A percentile compares a stretch with the other conserved stretches of the same genome.
Evolutionary conservation across 306 rosid species (phyloP).

Genomic region (Prunus armeniaca): DNA sequence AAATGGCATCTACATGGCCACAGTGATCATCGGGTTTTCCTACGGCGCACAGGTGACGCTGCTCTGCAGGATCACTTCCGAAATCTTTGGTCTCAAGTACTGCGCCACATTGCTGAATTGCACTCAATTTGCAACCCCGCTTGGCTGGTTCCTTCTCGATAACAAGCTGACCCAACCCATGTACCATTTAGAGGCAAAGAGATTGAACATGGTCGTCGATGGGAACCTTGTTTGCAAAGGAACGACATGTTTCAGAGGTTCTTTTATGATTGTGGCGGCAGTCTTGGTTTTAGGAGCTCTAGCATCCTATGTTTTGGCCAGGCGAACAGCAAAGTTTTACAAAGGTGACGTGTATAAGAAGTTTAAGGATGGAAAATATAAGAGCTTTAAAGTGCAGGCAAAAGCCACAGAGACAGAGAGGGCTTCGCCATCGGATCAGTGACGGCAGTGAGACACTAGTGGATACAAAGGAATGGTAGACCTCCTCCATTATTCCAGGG

Average conservation of each 20-base stretch:
- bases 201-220: too few relatives aligned
- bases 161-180: conserved; percentile 3
- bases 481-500: too few relatives aligned
- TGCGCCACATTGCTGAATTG: conserved; percentile 16
- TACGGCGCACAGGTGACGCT: conserved; percentile 16
- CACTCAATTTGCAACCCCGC: conserved; percentile 12
- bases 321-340: conserved; percentile 19
- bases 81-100: conserved; percentile 22
- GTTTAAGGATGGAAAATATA: conserved; percentile 10
- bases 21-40: conserved; percentile 12
- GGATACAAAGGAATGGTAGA: background rate
- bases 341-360: conserved; percentile 6
- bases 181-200: conserved; percentile 13
- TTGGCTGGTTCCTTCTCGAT: conserved; percentile 8
- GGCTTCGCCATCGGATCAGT: background rate
- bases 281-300: conserved; percentile 9
- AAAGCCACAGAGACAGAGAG: background rate
- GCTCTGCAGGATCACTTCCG: conserved; percentile 9
- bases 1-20: background rate
- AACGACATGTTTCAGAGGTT: background rate
- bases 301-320: conserved; percentile 5
- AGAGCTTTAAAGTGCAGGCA: background rate
- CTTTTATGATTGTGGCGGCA: conserved; percentile 4
- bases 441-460: background rate
- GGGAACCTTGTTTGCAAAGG: too few relatives aligned